Evolutionary conservation across 139 green algal species (phyloP), one percentile per base, ranked within the genome.

Genomic region (Coelastrella sp.): DNA sequence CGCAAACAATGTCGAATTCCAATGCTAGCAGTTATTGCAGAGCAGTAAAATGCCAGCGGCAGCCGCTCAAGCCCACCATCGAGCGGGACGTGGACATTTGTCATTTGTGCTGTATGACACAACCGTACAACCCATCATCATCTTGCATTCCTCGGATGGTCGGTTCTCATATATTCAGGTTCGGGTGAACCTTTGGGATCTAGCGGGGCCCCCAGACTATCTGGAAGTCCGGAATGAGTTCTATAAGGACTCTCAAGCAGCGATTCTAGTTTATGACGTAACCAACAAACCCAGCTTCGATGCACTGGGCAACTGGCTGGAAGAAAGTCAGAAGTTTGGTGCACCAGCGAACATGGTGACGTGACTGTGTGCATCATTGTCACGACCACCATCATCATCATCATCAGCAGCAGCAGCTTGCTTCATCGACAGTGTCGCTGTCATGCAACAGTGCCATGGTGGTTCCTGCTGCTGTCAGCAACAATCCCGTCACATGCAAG

Each of bases 181-280:
- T 71, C 88, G 95, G 0, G 92, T 96, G 10, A 97, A 97, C 86
- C 80, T 97, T 0, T 97, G 94, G 93, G 95, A 97, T 89, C 85
- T 97, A 23, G 95, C 95, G 14, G 95, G 95, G 0, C 68, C 88
- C 3, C 47, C 61, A 4, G 94, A 96, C 16, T 97, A 96, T 68
- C 23, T 90, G 8, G 58, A 93, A 77, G 91, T 95, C 0, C 89
- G 95, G 3, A 97, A 96, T 79, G 95, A 97, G 90, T 97, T 97
- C 89, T 96, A 96, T 92, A 95, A 95, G 80, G 95, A 96, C 82
- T 85, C 92, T 3, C 92, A 94, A 66, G 92, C 85, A 32, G 76
- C 78, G 5, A 17, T 94, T 56, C 80, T 94, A 22, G 87, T 92
- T 58, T 95, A 93, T 73, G 93, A 95, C 60, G 91, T 94, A 60